phyloP scores from a whole-genome alignment of 2,329 filamentous ascomycete genomes.

The Trichoderma sp. region DNA sequence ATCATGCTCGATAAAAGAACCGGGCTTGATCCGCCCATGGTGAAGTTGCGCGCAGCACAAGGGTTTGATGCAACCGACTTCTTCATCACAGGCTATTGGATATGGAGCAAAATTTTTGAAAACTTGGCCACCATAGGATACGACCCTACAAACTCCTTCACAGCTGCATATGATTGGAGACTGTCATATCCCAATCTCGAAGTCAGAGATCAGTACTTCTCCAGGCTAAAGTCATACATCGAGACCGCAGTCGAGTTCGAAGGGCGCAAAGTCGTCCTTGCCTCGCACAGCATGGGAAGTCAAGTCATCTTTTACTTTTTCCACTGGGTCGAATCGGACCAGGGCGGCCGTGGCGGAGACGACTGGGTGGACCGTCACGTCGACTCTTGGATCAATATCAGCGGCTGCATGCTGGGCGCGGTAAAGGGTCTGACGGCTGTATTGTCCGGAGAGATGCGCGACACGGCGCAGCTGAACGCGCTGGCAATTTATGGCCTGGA shows the following conservation, averaged over 20 bases:
- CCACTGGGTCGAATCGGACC: slow-evolving; percentile 75
- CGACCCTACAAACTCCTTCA: slow-evolving; percentile 76
- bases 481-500: slow-evolving; percentile 97
- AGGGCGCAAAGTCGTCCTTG: slow-evolving; percentile 77
- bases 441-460: slow-evolving; percentile 95
- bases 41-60: slow-evolving; percentile 90
- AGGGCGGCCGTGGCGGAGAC: slow-evolving; percentile 77
- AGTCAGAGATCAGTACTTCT: slow-evolving; percentile 89
- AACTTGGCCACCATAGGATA: slow-evolving; percentile 96
- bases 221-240: slow-evolving; percentile 84
- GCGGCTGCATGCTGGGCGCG: slow-evolving; percentile 95
- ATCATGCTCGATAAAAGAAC: slow-evolving; percentile 95
- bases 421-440: slow-evolving; percentile 88
- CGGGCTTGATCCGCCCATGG: slow-evolving; percentile 83
- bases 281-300: slow-evolving; percentile 97
- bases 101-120: slow-evolving; percentile 98
- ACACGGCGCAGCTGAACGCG: slow-evolving; percentile 93
- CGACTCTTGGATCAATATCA: slow-evolving; percentile 97
- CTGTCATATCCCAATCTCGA: slow-evolving; percentile 89
- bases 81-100: slow-evolving; percentile 91
- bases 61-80: slow-evolving; percentile 98
- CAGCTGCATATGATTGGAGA: slow-evolving; percentile 84
- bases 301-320: slow-evolving; percentile 88
- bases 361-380: slow-evolving; percentile 89
- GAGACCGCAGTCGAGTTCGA: slow-evolving; percentile 76